Evolutionary conservation across 345 rosid genomes (phyloP).

Genomic region (Linum trigynum): DNA sequence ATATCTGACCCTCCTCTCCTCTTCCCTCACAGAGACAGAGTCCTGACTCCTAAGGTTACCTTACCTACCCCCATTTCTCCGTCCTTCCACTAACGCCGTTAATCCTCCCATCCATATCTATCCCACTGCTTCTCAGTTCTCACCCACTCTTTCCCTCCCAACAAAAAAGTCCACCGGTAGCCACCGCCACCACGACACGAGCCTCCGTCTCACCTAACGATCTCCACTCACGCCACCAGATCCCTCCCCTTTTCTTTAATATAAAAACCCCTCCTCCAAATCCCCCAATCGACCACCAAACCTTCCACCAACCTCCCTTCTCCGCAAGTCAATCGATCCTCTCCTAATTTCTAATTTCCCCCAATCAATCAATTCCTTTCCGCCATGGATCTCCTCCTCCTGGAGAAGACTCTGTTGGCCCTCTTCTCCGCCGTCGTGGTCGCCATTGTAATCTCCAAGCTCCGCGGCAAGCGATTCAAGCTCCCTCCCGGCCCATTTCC

Average conservation of each 20-base stretch:
- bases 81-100: background rate
- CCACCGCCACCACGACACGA: background rate
- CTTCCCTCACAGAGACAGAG: too few relatives aligned
- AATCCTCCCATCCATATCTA: background rate
- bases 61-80: slow-evolving; percentile 1
- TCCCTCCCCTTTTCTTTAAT: background rate
- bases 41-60: too few relatives aligned
- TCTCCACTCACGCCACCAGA: background rate
- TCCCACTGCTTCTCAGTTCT: too few relatives aligned
- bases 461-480: slow-evolving; percentile 77
- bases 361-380: background rate
- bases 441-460: slow-evolving; percentile 58
- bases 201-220: background rate
- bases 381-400: slow-evolving; percentile 66
- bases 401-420: slow-evolving; percentile 73
- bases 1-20: too few relatives aligned
- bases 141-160: background rate
- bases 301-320: background rate
- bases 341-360: background rate
- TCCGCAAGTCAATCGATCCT: background rate
- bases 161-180: too few relatives aligned
- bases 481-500: slow-evolving; percentile 92
- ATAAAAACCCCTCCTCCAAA: background rate
- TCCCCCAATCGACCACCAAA: background rate
- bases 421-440: slow-evolving; percentile 53